Conservation (phyloP, 176 grass and related monocot species). For the Triticum aestivum region IWGSC_CS_RefSeq_v2.1 NC_057796.1:379387965-379388464, state of each 20-base stretch:
- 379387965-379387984: constrained; percentile 80
- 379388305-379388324: too few species aligned
- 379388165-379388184: constrained; percentile 91
- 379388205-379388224: constrained; percentile 66
- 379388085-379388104: constrained; percentile 85
- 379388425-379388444: not conserved
- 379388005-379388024: constrained; percentile 65
- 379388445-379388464: constrained; percentile 31
- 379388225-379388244: not conserved
- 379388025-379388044: constrained; percentile 45
- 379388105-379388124: constrained; percentile 48
- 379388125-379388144: constrained; percentile 85
- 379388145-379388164: constrained; percentile 94
- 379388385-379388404: constrained; percentile 18
- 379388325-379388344: not conserved
- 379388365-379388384: not conserved
- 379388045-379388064: constrained; percentile 57
- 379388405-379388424: not conserved
- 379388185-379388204: constrained; percentile 58
- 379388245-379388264: not conserved
- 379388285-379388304: too few species aligned
- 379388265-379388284: too few species aligned
- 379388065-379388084: constrained; percentile 90
- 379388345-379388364: not conserved
- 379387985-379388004: constrained; percentile 69